Conservation (phyloP, 106 monocot species). For the Apostasia shenzhenica region DNA sequence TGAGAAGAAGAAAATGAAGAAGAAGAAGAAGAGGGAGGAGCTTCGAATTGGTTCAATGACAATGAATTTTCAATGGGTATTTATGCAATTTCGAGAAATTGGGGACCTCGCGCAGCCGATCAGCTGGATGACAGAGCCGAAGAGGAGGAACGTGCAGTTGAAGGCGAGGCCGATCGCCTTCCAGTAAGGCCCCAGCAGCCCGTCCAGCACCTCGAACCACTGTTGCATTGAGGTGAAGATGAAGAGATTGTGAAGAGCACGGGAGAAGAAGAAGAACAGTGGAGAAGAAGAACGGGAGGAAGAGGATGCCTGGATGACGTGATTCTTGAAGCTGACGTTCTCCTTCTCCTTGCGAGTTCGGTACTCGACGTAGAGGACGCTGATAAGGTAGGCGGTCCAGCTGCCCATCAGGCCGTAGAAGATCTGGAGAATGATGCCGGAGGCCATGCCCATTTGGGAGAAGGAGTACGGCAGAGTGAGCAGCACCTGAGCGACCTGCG, state of each 20-base stretch:
- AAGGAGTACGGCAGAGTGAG: conserved; percentile 63
- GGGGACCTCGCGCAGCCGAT: conserved; percentile 18
- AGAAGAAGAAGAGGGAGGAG: background rate
- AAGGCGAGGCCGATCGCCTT: conserved; percentile 63
- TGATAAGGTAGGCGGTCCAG: conserved; percentile 69
- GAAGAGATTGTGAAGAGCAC: too few relatives aligned
- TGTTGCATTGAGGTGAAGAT: conserved; percentile 3
- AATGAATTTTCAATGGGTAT: too few relatives aligned
- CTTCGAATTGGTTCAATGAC: background rate
- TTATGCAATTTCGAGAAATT: background rate
- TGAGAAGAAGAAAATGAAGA: background rate
- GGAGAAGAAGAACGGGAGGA: background rate
- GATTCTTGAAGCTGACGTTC: conserved; percentile 61
- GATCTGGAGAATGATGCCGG: conserved; percentile 41
- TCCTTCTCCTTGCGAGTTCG: conserved; percentile 53
- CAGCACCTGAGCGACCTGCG: conserved; percentile 63
- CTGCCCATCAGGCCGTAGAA: conserved; percentile 63
- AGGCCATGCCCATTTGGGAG: conserved; percentile 57
- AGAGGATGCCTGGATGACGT: conserved; percentile 29
- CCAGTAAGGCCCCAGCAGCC: conserved; percentile 68
- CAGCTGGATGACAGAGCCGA: conserved; percentile 69
- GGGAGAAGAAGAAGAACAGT: background rate
- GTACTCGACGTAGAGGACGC: conserved; percentile 61
- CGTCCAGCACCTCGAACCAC: conserved; percentile 81
- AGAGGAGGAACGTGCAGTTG: conserved; percentile 80